These are phyloP conservation scores for Aechmea fasciata DNA, from an alignment of 176 grass and related monocot species.

Conservation along the genomic window DNA sequence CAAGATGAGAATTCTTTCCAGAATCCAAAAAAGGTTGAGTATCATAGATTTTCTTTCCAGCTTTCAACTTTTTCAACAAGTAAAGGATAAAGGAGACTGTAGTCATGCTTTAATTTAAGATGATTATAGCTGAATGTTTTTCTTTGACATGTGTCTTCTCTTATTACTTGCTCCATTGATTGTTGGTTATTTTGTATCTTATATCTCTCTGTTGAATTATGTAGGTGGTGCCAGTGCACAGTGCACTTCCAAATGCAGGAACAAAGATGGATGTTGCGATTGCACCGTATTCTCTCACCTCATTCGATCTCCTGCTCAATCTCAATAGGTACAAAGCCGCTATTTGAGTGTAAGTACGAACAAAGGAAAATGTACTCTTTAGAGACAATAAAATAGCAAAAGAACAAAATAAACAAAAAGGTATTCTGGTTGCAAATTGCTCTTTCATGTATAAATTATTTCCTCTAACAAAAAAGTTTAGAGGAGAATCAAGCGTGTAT, in stretches of 20 bases:
- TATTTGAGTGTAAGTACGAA: conserved; percentile 9
- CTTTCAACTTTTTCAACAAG: not conserved
- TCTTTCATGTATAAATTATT: too few species aligned
- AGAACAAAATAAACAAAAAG: not conserved
- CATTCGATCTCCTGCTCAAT: conserved; percentile 61
- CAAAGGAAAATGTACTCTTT: not conserved
- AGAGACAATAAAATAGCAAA: not conserved
- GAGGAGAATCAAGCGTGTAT: not conserved
- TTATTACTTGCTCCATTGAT: not conserved
- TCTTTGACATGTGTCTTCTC: not conserved
- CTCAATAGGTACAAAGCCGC: conserved; percentile 1
- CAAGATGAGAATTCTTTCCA: conserved; percentile 87
- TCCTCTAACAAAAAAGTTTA: too few species aligned
- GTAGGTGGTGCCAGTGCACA: conserved; percentile 51
- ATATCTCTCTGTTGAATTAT: conserved; percentile 10
- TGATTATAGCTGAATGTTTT: too few species aligned
- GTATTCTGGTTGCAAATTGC: too few species aligned
- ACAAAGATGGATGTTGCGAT: conserved; percentile 43
- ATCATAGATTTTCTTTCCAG: conserved; percentile 8
- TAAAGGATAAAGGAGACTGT: not conserved
- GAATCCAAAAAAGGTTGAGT: conserved; percentile 64
- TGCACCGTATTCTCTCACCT: conserved; percentile 56
- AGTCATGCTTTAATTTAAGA: conserved; percentile 1
- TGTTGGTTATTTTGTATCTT: too few species aligned
- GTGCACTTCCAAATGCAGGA: conserved; percentile 47